Evolutionary conservation across 768 basidiomycete genomes (phyloP), one percentile per base, ranked within the genome.

Genomic region (Pleurotus citrinopileatus): DNA sequence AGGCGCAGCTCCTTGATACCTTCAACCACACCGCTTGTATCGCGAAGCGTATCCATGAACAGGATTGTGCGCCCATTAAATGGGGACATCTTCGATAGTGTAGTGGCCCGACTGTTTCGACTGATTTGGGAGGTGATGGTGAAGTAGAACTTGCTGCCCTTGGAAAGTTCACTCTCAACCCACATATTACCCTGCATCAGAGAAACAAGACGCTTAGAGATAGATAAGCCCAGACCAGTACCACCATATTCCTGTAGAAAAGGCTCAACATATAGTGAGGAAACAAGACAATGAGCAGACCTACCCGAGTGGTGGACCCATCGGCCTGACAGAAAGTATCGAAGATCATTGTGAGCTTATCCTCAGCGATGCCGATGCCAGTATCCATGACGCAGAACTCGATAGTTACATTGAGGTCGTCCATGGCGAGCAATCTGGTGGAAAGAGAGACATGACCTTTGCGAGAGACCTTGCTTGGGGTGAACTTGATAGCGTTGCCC

Each of bases 181-280:
- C 96, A 99, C 78, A 99, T 91, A 63, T 96, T 92, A 45, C 96
- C 96, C 61, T 91, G 85, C 96, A 99, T 99, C 61, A 99, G 87
- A 44, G 86, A 87, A 15, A 98, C 96, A 22, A 99, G 86, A 1
- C 94, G 89, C 66, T 97, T 98, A 36, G 95, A 98, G 63, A 98
- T 98, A 9, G 95, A 97, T 43, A 98, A 78, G 12, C 96, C 96
- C 2, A 98, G 78, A 63, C 96, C 95, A 0, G 96, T 98, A 37
- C 95, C 95, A 59, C 95, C 95, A 60, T 97, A 98, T 79, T 98
- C 94, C 88, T 92, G 61, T 9, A 50, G 38, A 36, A 15, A 57
- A 59, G 54, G 58, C 42, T 58, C 53, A 42, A 28, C 32, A 20
- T 42, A 22, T 46, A 42, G 47, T 40, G 1, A 38, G 42, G 9